Evolutionary conservation across 2,329 filamentous ascomycete genomes (phyloP).

Genomic region (Cladophialophora bantiana): DNA sequence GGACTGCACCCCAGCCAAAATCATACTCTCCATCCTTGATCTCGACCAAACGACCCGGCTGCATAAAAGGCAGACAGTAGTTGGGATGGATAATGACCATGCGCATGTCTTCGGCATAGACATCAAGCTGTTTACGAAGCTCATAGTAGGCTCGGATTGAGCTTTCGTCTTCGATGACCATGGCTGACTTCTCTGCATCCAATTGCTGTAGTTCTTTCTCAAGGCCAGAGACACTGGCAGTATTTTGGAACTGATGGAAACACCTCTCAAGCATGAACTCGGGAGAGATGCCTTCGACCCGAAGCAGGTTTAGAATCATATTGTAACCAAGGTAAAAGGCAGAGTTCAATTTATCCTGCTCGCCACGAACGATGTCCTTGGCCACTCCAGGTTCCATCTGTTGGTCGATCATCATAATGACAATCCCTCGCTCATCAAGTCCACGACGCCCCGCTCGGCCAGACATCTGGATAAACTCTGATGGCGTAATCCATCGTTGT

Average conservation of each 20-base stretch:
- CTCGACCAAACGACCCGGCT: slow-evolving; percentile 84
- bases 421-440: slow-evolving; percentile 95
- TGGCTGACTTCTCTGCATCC: slow-evolving; percentile 74
- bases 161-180: slow-evolving; percentile 82
- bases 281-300: slow-evolving; percentile 98
- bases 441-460: slow-evolving; percentile 95
- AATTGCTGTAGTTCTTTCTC: slow-evolving; percentile 83
- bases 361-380: slow-evolving; percentile 92
- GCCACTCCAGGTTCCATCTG: slow-evolving; percentile 95
- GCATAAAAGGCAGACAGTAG: slow-evolving; percentile 83
- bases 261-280: slow-evolving; percentile 99
- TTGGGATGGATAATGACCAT: slow-evolving; percentile 90
- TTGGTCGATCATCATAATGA: slow-evolving; percentile 99
- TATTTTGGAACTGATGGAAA: slow-evolving; percentile 98
- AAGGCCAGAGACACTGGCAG: slow-evolving; percentile 79
- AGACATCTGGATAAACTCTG: slow-evolving; percentile 99
- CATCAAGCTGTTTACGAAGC: slow-evolving; percentile 80
- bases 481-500: slow-evolving; percentile 84
- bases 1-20: slow-evolving; percentile 93
- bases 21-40: slow-evolving; percentile 81
- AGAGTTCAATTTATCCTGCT: slow-evolving; percentile 96
- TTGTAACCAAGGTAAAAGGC: slow-evolving; percentile 98
- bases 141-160: slow-evolving; percentile 95
- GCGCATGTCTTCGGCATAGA: slow-evolving; percentile 87
- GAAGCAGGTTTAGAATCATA: slow-evolving; percentile 95